These are phyloP conservation scores for Wickerhamiella shivajii DNA, from an alignment of 805 yeast genomes.

Conservation along the genomic window DNA sequence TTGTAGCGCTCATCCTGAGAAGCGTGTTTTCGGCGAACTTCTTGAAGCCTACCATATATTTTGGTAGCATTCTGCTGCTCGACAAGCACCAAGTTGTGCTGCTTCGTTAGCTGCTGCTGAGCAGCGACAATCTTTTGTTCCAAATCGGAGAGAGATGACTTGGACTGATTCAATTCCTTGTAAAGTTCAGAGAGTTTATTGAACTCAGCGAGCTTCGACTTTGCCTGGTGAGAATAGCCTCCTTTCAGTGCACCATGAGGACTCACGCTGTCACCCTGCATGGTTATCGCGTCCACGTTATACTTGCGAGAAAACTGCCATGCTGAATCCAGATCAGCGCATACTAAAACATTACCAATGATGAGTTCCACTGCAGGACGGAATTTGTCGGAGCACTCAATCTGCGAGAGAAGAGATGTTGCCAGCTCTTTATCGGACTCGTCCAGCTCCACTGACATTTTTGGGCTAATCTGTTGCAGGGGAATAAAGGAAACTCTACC, in stretches of 20 bases:
- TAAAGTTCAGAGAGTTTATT: conserved; percentile 1
- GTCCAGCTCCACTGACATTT: conserved; percentile 18
- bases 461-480: conserved; percentile 45
- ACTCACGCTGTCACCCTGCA: conserved; percentile 85
- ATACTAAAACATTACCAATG: conserved; percentile 69
- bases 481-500: conserved; percentile 93
- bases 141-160: neutral
- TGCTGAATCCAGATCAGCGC: conserved; percentile 53
- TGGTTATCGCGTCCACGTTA: conserved; percentile 62
- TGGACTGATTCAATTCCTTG: neutral
- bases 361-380: conserved; percentile 61
- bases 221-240: conserved; percentile 30
- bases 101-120: conserved; percentile 2
- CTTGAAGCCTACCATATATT: conserved; percentile 1
- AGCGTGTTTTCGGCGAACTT: conserved; percentile 3
- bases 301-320: conserved; percentile 46
- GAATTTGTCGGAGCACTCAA: conserved; percentile 44
- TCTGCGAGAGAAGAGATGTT: conserved; percentile 65
- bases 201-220: conserved; percentile 4
- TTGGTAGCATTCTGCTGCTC: conserved; percentile 1
- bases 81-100: conserved; percentile 1
- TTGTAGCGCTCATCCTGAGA: neutral
- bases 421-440: conserved; percentile 56
- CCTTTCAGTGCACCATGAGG: conserved; percentile 76
- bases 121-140: conserved; percentile 3